These are phyloP conservation scores for Avicennia marina DNA, from an alignment of 257 asterid species.

Conservation along the genomic window DNA sequence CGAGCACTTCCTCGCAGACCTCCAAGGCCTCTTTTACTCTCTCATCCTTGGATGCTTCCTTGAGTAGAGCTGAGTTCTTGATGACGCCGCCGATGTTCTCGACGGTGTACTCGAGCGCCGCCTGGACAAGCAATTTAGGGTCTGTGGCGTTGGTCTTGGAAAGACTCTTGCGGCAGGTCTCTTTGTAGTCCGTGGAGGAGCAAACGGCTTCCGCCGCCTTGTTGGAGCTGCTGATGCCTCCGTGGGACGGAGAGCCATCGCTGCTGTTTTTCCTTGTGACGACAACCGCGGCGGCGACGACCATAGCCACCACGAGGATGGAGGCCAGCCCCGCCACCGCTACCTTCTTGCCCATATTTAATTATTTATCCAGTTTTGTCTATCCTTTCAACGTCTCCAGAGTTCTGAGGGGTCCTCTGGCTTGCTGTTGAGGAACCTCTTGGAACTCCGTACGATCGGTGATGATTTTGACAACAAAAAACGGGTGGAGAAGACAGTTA, in stretches of 20 bases:
- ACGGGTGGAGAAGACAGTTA: no score
- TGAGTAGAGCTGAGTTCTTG: constrained; percentile 24
- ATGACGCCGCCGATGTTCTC: constrained; percentile 31
- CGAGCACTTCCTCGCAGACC: constrained; percentile 44
- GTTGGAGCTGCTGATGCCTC: constrained; percentile 21
- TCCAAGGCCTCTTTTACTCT: constrained; percentile 46
- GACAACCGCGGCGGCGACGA: constrained; percentile 34
- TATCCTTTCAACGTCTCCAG: no score
- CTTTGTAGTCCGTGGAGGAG: constrained; percentile 45
- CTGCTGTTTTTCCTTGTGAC: neutral
- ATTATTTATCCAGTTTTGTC: no score
- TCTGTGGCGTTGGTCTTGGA: constrained; percentile 35
- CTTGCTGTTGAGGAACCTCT: no score
- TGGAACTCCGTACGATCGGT: no score
- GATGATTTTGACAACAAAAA: no score
- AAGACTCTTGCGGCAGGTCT: constrained; percentile 42
- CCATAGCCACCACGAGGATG: constrained; percentile 49
- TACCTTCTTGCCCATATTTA: constrained; percentile 28
- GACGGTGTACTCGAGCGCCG: constrained; percentile 40
- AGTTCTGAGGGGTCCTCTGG: no score
- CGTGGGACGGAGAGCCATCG: neutral
- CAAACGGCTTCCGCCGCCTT: constrained; percentile 29
- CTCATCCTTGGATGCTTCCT: constrained; percentile 38
- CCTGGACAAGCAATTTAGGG: constrained; percentile 42
- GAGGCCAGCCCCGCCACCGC: constrained; percentile 35